Base-by-base conservation (phyloP, 2,329 filamentous ascomycete genomes). In the Fusarium agapanthi region DNA sequence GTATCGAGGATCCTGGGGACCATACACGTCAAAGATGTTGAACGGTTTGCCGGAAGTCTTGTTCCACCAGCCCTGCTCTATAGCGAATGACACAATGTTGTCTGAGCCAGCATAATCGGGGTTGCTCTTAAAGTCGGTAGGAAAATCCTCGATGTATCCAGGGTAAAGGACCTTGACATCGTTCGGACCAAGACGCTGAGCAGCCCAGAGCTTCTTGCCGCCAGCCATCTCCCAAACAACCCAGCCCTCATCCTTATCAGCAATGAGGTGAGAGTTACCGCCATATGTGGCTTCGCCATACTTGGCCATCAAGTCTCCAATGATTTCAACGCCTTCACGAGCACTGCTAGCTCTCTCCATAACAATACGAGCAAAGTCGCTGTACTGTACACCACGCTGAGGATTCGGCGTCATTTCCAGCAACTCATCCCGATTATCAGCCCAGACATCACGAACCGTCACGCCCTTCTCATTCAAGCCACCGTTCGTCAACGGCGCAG, bases 191-290 rank as follows among this genome's bases (percentile, higher is more conserved):
- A 76, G 72, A 10, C 72, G 70, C 15, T 76, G 72, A 4, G 74
- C 74, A 22, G 74, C 74, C 74, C 74, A 76, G 5, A 76, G 74
- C 3, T 75, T 75, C 16, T 66, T 51, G 1, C 74, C 74, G 1
- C 74, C 74, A 2, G 74, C 74, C 74, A 76, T 76, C 6, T 76
- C 74, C 74, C 74, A 76, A 7, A 76, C 74, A 3, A 76, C 43
- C 74, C 74, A 76, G 0, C 74, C 74, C 40, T 76, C 74, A 5
- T 75, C 70, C 20, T 75, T 72, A 22, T 76, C 74, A 11, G 74
- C 74, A 1, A 76, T 71, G 6, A 76, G 74, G 30, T 76, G 74
- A 13, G 74, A 74, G 41, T 76, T 76, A 0, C 74, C 74, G 4
- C 74, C 74, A 2, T 76, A 76, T 2, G 74, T 76, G 0, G 74